phyloP scores from a whole-genome alignment of 2,329 filamentous ascomycete genomes.

The Alternaria gaisen region DNA sequence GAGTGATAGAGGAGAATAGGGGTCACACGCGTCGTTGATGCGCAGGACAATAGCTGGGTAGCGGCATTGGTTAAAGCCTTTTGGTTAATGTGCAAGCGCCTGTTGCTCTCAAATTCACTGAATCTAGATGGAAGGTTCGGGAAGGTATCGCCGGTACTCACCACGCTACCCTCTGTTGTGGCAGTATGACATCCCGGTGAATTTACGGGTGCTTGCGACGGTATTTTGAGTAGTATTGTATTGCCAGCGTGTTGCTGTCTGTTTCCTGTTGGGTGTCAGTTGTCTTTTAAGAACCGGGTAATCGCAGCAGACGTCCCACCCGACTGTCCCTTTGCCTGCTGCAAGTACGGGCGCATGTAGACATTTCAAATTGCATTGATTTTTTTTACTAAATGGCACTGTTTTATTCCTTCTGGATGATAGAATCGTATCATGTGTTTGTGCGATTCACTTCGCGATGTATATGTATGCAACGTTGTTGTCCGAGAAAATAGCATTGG shows the following conservation, averaged over 20 bases:
- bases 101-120: not conserved
- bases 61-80: not conserved
- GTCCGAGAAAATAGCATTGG: not conserved
- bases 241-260: not conserved
- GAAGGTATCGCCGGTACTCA: not conserved
- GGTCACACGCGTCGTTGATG: slow-evolving; percentile 1
- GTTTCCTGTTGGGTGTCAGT: not conserved
- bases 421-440: not conserved
- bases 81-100: not conserved
- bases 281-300: not conserved
- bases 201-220: not conserved
- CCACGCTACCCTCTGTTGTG: not conserved
- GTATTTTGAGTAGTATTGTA: not conserved
- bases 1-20: not conserved
- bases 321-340: not conserved
- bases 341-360: not conserved
- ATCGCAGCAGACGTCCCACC: not conserved
- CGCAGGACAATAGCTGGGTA: slow-evolving; percentile 5
- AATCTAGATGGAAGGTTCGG: not conserved
- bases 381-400: not conserved
- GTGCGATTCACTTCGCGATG: not conserved
- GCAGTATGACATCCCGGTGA: not conserved
- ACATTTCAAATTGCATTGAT: not conserved
- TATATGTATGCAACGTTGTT: not conserved
- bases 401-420: not conserved